Base-by-base conservation (phyloP, 805 yeast species). In the Pichia manshurica region DNA sequence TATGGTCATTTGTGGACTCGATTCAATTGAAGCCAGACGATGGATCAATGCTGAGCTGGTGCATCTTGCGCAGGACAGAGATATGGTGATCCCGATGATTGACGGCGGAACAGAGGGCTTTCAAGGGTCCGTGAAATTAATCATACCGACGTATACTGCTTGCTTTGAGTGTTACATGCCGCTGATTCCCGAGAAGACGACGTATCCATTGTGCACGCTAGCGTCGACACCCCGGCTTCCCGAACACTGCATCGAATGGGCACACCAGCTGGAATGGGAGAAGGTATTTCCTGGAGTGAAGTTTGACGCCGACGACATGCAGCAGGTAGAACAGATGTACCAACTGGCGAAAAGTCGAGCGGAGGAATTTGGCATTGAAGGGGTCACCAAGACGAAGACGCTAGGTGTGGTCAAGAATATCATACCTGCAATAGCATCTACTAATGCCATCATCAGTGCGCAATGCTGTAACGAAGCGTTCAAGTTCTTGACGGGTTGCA, bases 21-120 rank as follows among this genome's bases (percentile, higher is more conserved):
- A 91, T 62, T 80, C 86, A 44, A 82, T 93, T 5, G 91, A 83
- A 57, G 96, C 98, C 0, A 71, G 99, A 33, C 68, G 97, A 42
- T 90, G 95, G 91, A 84, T 91, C 53, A 91, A 91, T 64, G 70
- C 76, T 13, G 74, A 78, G 13, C 64, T 91, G 23, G 79, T 86
- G 1, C 71, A 78, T 9, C 57, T 90, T 53, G 88, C 86, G 4
- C 80, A 75, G 42, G 68, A 63, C 0, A 40, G 53, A 23, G 73
- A 77, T 2, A 68, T 70, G 43, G 74, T 74, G 13, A 78, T 80
- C 39, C 88, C 89, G 0, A 63, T 91, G 60, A 79, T 93, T 15
- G 99, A 91, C 62, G 97, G 97, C 4, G 99, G 97, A 3, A 85
- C 96, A 0, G 98, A 91, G 61, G 97, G 97, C 0, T 84, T 91